Conservation (phyloP, 192 early-diverging fungal genomes). For the Geranomyces variabilis region DNA sequence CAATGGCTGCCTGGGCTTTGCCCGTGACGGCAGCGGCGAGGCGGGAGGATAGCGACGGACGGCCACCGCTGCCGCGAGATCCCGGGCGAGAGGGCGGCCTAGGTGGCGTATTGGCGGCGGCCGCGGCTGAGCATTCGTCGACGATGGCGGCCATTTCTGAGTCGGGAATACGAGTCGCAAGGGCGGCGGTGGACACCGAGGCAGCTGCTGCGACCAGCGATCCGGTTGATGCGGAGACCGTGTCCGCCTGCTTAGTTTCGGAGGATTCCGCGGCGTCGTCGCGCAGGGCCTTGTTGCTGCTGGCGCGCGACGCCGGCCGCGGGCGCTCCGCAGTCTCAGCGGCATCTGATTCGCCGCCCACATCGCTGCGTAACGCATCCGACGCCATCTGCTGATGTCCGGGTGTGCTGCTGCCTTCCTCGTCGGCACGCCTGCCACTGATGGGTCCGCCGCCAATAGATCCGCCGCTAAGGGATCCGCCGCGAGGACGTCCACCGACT, state of each 20-base stretch:
- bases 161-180: background rate
- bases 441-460: background rate
- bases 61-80: background rate
- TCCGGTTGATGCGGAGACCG: background rate
- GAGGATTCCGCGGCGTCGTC: background rate
- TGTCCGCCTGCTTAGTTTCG: background rate
- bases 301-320: background rate
- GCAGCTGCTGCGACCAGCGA: conserved; percentile 1
- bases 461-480: background rate
- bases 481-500: background rate
- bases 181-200: background rate
- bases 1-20: background rate
- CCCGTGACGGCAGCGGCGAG: conserved; percentile 25
- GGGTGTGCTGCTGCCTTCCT: background rate
- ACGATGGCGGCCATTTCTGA: background rate
- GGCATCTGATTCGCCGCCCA: background rate
- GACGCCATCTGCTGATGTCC: background rate
- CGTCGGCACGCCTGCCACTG: background rate
- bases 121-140: background rate
- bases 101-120: background rate
- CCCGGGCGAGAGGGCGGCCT: background rate
- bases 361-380: background rate
- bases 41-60: conserved; percentile 23
- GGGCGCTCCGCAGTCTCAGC: no score
- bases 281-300: background rate